phyloP scores from a whole-genome alignment of 208 protist species.

The Trypanosoma boissoni region DNA sequence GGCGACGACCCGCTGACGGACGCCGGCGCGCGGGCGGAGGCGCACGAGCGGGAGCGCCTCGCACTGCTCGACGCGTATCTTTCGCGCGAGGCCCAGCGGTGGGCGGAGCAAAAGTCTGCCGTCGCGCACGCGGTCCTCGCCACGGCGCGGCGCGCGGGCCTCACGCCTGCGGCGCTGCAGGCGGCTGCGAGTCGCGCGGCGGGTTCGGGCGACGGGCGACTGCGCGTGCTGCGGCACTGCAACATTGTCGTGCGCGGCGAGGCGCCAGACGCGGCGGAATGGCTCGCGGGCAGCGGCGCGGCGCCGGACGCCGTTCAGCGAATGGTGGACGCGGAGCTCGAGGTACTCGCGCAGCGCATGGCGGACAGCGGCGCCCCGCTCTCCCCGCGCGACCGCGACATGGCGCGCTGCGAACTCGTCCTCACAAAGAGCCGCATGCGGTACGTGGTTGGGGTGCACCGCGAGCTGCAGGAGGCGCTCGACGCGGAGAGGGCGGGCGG shows the following conservation, averaged over 20 bases:
- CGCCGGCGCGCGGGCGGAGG: slow-evolving; percentile 28
- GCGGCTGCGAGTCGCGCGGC: no score
- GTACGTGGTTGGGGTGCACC: slow-evolving; percentile 82
- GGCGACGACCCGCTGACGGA: slow-evolving; percentile 34
- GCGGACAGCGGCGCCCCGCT: slow-evolving; percentile 33
- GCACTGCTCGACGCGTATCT: slow-evolving; percentile 76
- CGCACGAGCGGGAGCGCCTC: slow-evolving; percentile 49
- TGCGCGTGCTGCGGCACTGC: slow-evolving; percentile 69
- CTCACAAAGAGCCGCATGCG: slow-evolving; percentile 70
- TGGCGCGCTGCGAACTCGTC: slow-evolving; percentile 76
- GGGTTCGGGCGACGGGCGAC: slow-evolving; percentile 12
- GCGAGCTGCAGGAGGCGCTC: slow-evolving; percentile 58
- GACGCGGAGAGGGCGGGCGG: slow-evolving; percentile 19
- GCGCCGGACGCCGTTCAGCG: slow-evolving; percentile 9
- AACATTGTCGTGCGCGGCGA: slow-evolving; percentile 84
- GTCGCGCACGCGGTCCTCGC: slow-evolving; percentile 57
- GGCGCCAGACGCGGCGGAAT: slow-evolving; percentile 34
- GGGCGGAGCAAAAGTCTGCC: slow-evolving; percentile 72
- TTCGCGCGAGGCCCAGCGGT: slow-evolving; percentile 40
- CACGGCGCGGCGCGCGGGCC: slow-evolving; percentile 31
- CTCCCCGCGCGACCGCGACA: slow-evolving; percentile 37
- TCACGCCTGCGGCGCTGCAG: slow-evolving; percentile 57
- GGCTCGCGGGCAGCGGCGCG: background rate
- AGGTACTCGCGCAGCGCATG: slow-evolving; percentile 56
- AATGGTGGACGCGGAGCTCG: slow-evolving; percentile 34